Percentiles rank a stretch among this genome's conserved stretches.
Conservation (phyloP, 2,329 filamentous ascomycete species). For the Chrysosporium keratinophilum region DNA sequence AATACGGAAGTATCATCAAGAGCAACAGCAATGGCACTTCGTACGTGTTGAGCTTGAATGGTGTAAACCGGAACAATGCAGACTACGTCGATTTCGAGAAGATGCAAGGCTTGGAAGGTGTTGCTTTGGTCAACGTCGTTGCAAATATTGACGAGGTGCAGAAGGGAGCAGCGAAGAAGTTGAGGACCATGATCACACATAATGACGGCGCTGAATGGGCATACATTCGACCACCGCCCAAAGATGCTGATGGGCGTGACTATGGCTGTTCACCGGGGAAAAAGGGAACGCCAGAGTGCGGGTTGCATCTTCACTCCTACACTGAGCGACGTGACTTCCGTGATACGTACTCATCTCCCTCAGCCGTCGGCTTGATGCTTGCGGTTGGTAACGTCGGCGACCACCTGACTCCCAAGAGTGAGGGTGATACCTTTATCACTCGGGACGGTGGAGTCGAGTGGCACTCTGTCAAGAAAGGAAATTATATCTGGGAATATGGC, state of each 20-base stretch:
- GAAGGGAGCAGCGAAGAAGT: slow-evolving; percentile 59
- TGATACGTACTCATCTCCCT: slow-evolving; percentile 78
- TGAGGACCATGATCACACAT: slow-evolving; percentile 88
- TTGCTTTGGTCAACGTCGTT: slow-evolving; percentile 77
- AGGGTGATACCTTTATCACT: slow-evolving; percentile 84
- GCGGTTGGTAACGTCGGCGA: slow-evolving; percentile 83
- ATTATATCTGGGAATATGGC: slow-evolving; percentile 87
- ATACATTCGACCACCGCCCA: slow-evolving; percentile 59
- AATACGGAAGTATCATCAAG: slow-evolving; percentile 85
- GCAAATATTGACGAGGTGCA: slow-evolving; percentile 57
- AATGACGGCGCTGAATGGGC: slow-evolving; percentile 90
- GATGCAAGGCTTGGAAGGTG: slow-evolving; percentile 82
- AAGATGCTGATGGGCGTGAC: slow-evolving; percentile 59
- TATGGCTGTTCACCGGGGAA: slow-evolving; percentile 56
- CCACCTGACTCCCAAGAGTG: slow-evolving; percentile 53
- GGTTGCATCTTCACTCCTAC: slow-evolving; percentile 88
- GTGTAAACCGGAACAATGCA: slow-evolving; percentile 65
- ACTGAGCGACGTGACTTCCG: slow-evolving; percentile 68
- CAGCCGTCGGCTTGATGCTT: slow-evolving; percentile 83
- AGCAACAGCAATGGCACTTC: slow-evolving; percentile 97
- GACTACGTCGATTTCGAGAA: slow-evolving; percentile 95
- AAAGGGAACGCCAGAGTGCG: slow-evolving; percentile 53
- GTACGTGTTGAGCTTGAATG: slow-evolving; percentile 71
- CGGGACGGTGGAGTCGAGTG: slow-evolving; percentile 82
- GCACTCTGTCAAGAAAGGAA: slow-evolving; percentile 75